A percentile compares a stretch with the other conserved stretches of the same genome.
Conservation (phyloP, 2,329 filamentous ascomycete genomes). For the Tolypocladium ophioglossoides region DNA sequence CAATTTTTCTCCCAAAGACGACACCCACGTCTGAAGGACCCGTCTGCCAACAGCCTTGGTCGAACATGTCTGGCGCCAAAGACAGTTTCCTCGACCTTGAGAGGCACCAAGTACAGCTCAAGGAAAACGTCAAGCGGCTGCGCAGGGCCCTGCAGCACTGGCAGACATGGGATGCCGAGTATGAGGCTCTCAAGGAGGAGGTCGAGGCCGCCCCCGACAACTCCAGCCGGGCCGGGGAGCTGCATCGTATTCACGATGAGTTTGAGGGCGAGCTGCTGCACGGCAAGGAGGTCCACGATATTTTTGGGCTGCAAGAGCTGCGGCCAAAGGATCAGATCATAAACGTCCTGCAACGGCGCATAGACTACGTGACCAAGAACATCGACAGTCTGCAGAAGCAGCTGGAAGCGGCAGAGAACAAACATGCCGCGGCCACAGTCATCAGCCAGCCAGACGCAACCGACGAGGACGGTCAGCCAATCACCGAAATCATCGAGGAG, state of each 20-base stretch:
- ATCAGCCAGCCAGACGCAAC: conserved; percentile 48
- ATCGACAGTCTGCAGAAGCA: conserved; percentile 64
- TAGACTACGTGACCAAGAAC: conserved; percentile 86
- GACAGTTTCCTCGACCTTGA: conserved; percentile 60
- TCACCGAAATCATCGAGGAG: conserved; percentile 88
- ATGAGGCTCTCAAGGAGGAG: conserved; percentile 80
- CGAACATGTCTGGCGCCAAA: conserved; percentile 28
- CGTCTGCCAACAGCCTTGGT: neutral
- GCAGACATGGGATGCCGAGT: conserved; percentile 86
- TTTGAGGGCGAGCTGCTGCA: conserved; percentile 55
- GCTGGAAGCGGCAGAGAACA: conserved; percentile 57
- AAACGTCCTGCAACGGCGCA: conserved; percentile 53
- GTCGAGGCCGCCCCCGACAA: conserved; percentile 45
- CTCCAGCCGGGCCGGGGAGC: conserved; percentile 33
- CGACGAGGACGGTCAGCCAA: conserved; percentile 61
- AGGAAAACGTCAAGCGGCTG: conserved; percentile 60
- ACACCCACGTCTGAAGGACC: neutral
- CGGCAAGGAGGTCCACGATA: conserved; percentile 41
- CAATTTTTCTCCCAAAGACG: neutral
- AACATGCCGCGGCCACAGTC: conserved; percentile 52
- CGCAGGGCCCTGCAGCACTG: conserved; percentile 72
- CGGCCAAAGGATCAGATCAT: conserved; percentile 38
- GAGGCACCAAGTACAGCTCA: conserved; percentile 62
- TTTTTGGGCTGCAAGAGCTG: conserved; percentile 22
- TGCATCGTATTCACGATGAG: conserved; percentile 45